These are phyloP conservation scores for Knufia petricola DNA, from an alignment of 2,329 filamentous ascomycete species.

Conservation along the genomic window DNA sequence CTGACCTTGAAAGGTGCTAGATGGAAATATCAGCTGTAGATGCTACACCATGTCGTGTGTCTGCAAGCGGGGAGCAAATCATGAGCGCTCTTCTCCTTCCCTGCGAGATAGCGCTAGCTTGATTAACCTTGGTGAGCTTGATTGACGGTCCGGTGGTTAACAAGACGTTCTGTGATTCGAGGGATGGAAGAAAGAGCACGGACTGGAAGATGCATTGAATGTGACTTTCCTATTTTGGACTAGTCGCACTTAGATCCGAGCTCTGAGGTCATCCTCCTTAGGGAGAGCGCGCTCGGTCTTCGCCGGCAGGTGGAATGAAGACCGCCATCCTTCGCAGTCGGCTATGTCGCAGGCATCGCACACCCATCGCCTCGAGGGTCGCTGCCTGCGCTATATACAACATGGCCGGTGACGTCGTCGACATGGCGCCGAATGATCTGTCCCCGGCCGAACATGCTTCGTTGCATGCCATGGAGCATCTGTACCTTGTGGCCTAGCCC, in stretches of 20 bases:
- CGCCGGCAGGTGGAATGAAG: background rate
- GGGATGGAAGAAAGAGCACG: background rate
- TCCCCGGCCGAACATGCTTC: conserved; percentile 70
- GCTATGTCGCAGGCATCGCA: conserved; percentile 41
- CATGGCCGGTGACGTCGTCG: conserved; percentile 54
- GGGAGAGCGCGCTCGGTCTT: background rate
- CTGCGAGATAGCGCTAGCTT: background rate
- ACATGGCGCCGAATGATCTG: conserved; percentile 73
- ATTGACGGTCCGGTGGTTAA: background rate
- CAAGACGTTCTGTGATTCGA: background rate
- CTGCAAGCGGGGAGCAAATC: background rate
- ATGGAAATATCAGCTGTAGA: background rate
- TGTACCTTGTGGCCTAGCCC: conserved; percentile 63
- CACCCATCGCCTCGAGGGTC: conserved; percentile 78
- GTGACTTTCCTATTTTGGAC: too few species aligned
- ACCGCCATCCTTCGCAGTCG: too few species aligned
- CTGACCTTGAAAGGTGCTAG: background rate
- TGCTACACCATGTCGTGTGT: background rate
- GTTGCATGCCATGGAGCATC: conserved; percentile 54
- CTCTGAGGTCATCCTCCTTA: background rate
- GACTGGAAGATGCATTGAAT: too few species aligned
- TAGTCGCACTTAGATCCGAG: too few species aligned
- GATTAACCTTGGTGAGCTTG: background rate
- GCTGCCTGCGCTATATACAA: conserved; percentile 80
- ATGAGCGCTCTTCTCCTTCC: background rate